These are phyloP conservation scores for Tolypocladium amazonense DNA, from an alignment of 2,329 filamentous ascomycete species.

Conservation along the genomic window DNA sequence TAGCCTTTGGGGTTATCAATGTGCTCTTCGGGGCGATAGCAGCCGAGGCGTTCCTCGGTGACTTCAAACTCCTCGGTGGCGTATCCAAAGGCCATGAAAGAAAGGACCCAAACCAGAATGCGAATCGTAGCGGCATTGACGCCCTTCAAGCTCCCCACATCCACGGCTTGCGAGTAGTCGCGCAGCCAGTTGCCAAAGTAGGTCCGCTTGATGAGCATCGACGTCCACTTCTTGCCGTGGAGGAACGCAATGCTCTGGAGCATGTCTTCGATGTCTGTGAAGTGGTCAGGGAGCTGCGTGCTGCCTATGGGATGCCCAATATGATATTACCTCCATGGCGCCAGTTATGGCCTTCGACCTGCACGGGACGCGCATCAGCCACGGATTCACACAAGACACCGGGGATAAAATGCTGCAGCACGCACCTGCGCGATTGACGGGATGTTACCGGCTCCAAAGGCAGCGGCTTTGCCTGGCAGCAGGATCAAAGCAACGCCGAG, in stretches of 20 bases:
- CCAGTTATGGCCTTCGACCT: constrained; percentile 60
- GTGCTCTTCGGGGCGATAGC: constrained; percentile 68
- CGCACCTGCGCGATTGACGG: constrained; percentile 47
- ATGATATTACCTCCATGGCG: constrained; percentile 48
- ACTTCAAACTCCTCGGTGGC: constrained; percentile 82
- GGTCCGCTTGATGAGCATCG: constrained; percentile 64
- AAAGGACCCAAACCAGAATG: constrained; percentile 71
- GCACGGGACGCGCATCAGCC: constrained; percentile 12
- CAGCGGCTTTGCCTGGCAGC: constrained; percentile 43
- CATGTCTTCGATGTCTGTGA: constrained; percentile 66
- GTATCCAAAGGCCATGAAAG: constrained; percentile 73
- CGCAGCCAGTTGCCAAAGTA: constrained; percentile 85
- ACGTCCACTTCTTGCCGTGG: constrained; percentile 75
- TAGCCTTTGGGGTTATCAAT: constrained; percentile 77
- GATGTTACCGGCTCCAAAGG: constrained; percentile 63
- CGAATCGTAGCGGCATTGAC: constrained; percentile 70
- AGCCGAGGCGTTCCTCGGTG: constrained; percentile 67
- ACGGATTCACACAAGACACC: neutral
- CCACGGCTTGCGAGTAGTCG: constrained; percentile 77
- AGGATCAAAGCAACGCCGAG: constrained; percentile 43
- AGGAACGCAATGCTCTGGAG: constrained; percentile 69
- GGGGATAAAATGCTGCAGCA: neutral
- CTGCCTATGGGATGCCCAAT: neutral
- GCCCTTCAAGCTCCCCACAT: constrained; percentile 69
- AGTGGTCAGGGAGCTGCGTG: neutral